Base-by-base conservation (phyloP, 2,329 filamentous ascomycete species). In the Scolecobasidium constrictum region DNA sequence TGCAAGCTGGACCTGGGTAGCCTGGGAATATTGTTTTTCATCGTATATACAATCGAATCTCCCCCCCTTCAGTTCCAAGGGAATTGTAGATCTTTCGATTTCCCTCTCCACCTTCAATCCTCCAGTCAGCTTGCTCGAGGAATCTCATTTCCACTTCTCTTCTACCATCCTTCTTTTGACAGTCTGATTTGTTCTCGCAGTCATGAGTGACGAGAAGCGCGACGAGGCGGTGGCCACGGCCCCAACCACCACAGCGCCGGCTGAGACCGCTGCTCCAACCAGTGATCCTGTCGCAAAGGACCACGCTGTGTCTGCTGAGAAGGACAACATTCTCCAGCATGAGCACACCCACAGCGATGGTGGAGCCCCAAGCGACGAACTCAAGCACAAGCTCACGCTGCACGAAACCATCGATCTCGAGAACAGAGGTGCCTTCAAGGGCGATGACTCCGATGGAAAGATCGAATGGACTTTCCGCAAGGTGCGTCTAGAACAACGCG, bases 361-460 rank as follows among this genome's bases (percentile, higher is more conserved):
- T 31, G n/a, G 9, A 31, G n/a, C 9, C 26, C 26, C 15, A 16
- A 17, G 21, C 18, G 18, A 42, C 2, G 38, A 41, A 6, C 47
- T 57, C 15, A 50, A 50, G 11, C 54, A 54, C 26, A 48, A 54
- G 36, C 45, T 48, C 3, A 58, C 55, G 1, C 43, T 58, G 2
- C 9, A n/a, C 6, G 48, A 52, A n/a, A 49, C 48, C 5, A 50
- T 65, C 42, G 59, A 64, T 33, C 43, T 62, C 41, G 53, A 53
- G 2, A 64, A 64, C 42, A 42, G 45, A n/a, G 44, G 52, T 16
- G 61, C 61, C 2, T 53, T 60, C 40, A 61, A 62, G 49, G 62
- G 61, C 21, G 61, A 65, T 43, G 55, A 63, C 38, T 63, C 59
- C 20, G 60, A 64, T 47, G 61, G 62, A 20, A 60, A 61, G 39